A percentile compares a stretch with the other conserved stretches of the same genome.
phyloP scores from a whole-genome alignment of 2,329 filamentous ascomycete species.

The Ilyonectria destructans region DNA sequence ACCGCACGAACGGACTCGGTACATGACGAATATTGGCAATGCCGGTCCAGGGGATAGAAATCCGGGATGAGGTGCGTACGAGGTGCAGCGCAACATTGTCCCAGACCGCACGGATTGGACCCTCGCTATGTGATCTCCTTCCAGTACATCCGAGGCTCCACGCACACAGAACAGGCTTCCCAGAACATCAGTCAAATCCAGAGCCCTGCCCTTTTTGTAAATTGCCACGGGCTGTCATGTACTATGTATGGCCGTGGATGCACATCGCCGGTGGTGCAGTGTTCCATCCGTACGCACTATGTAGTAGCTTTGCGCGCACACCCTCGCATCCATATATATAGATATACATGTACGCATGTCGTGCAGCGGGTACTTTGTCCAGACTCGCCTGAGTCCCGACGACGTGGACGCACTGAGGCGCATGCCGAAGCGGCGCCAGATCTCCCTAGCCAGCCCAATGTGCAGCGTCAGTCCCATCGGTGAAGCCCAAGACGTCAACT shows the following conservation, averaged over 20 bases:
- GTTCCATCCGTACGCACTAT: conserved; percentile 7
- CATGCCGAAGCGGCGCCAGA: conserved; percentile 45
- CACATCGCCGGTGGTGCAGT: background rate
- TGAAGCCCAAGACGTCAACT: conserved; percentile 46
- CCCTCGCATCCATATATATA: conserved; percentile 40
- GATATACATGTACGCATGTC: conserved; percentile 50
- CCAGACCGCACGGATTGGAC: conserved; percentile 25
- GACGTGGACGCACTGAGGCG: conserved; percentile 48
- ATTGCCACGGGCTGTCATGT: conserved; percentile 42
- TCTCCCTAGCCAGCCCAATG: conserved; percentile 43
- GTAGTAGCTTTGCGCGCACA: conserved; percentile 31
- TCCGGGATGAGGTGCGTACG: conserved; percentile 14
- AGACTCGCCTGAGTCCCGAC: conserved; percentile 48
- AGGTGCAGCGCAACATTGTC: conserved; percentile 21
- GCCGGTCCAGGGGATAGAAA: conserved; percentile 34
- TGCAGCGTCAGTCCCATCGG: conserved; percentile 46
- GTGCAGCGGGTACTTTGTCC: conserved; percentile 48
- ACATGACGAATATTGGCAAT: conserved; percentile 39
- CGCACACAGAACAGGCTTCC: conserved; percentile 31
- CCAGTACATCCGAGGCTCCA: conserved; percentile 35
- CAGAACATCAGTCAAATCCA: conserved; percentile 39
- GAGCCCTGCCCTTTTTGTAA: conserved; percentile 35
- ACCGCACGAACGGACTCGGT: conserved; percentile 38
- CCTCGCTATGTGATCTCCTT: conserved; percentile 24
- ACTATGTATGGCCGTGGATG: background rate